Base-by-base conservation (phyloP, 2,329 filamentous ascomycete species). In the Aureobasidium uvarum region DNA sequence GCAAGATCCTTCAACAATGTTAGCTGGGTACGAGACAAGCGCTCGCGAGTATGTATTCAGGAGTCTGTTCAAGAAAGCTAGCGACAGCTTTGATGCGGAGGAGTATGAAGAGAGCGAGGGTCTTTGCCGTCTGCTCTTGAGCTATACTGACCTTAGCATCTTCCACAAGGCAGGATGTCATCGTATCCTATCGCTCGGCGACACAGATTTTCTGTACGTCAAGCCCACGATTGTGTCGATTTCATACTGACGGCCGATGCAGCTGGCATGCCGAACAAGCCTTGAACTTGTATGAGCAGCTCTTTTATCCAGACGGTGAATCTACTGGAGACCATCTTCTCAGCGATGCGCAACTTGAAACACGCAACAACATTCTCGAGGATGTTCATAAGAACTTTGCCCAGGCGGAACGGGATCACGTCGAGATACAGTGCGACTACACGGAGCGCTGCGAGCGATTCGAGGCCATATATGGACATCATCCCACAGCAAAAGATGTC, bases 81-180 rank as follows among this genome's bases (percentile, higher is more conserved):
- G 60, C 11, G 38, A 43, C 23, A 33, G 18, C 28, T 63, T 63
- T 5, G 48, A 63, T 8, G 25, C 25, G 5, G 48, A 52, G 16
- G 38, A 63, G 1, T 36, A 23, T 5, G 48, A 23, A 31, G 60
- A 63, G 6, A 54, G 46, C 48, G 60, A 63, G 18, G 36, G 60
- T 7, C 36, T 63, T 2, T 63, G 60, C 38, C 60, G 20, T 38
- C 18, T 63, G 7, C 60, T 63, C 6, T 14, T 63, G 11, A 43
- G 36, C 23, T 63, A 63, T 16, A 23, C 48, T 33, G 60, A 63
- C 18, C 46, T 63, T n/a, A 54, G 60, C 39, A 48, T 7, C 11
- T 63, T 43, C 25, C 60, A 63, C 23, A 43, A 63, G 25, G 60
- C 60, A 43, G 60, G 60, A 14, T 63, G 60, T 36, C 60, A 63